Conservation (phyloP, 257 asterid genomes). For the Petunia axillaris region DNA sequence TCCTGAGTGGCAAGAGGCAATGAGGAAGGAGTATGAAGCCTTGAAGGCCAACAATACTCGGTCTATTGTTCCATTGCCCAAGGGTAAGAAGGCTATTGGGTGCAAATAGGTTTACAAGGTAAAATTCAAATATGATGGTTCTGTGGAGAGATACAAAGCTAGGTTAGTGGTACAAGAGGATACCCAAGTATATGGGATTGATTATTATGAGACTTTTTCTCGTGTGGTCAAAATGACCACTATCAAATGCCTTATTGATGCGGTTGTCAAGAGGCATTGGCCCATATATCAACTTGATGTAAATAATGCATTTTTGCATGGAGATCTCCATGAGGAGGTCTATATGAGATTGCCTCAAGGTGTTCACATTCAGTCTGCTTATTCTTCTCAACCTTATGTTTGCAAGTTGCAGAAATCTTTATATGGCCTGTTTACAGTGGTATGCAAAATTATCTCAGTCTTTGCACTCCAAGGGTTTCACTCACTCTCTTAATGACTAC, state of each 20-base stretch:
- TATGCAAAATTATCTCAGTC: no score
- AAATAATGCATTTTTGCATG: no score
- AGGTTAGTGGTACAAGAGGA: not conserved
- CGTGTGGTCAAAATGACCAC: not conserved
- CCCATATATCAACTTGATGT: not conserved
- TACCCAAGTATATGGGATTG: not conserved
- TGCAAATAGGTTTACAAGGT: slow-evolving; percentile 9
- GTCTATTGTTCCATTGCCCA: not conserved
- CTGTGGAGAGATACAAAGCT: slow-evolving; percentile 1
- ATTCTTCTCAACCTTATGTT: no score
- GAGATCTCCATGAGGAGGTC: no score
- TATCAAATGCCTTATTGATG: not conserved
- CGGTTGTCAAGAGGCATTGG: not conserved
- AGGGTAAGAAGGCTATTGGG: not conserved
- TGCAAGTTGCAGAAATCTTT: no score
- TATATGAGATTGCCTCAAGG: no score
- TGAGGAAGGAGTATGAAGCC: not conserved
- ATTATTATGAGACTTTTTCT: not conserved
- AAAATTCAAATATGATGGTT: not conserved
- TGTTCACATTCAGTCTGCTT: no score
- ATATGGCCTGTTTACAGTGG: no score
- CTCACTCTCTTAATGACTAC: no score
- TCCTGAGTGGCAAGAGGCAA: not conserved
- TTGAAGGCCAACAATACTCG: not conserved
- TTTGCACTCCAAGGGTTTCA: no score